Conservation (phyloP, 75 land plant genomes). For the Selaginella tamariscina region DNA sequence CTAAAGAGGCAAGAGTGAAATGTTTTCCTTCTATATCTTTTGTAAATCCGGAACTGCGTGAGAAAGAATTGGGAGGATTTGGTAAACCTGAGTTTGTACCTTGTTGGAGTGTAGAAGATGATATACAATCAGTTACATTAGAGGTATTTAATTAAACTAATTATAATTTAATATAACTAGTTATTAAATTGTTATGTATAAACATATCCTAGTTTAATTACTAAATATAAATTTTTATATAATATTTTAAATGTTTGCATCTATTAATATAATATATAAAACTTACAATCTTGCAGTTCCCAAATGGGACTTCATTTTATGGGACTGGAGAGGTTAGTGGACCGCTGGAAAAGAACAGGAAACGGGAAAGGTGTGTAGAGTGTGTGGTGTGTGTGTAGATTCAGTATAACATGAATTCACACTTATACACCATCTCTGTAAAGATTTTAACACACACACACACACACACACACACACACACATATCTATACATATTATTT, state of each 20-base stretch:
- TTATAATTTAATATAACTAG: background rate
- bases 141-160: conserved; percentile 30
- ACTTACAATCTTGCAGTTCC: conserved; percentile 38
- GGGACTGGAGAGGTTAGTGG: conserved; percentile 97
- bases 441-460: no score
- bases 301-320: conserved; percentile 68
- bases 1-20: conserved; percentile 29
- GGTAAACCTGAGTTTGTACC: conserved; percentile 46
- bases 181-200: no score
- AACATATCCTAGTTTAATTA: no score
- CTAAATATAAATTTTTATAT: no score
- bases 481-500: no score
- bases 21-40: conserved; percentile 66
- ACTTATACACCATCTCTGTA: no score
- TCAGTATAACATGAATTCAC: no score
- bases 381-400: no score
- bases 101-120: conserved; percentile 24
- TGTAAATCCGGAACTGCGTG: conserved; percentile 39
- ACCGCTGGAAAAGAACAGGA: conserved; percentile 81
- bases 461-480: no score
- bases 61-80: conserved; percentile 18
- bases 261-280: no score
- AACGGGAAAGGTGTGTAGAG: no score
- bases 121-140: conserved; percentile 54
- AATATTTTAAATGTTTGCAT: no score